phyloP scores from a whole-genome alignment of 2,329 filamentous ascomycete species.

The Didymella glomerata region DNA sequence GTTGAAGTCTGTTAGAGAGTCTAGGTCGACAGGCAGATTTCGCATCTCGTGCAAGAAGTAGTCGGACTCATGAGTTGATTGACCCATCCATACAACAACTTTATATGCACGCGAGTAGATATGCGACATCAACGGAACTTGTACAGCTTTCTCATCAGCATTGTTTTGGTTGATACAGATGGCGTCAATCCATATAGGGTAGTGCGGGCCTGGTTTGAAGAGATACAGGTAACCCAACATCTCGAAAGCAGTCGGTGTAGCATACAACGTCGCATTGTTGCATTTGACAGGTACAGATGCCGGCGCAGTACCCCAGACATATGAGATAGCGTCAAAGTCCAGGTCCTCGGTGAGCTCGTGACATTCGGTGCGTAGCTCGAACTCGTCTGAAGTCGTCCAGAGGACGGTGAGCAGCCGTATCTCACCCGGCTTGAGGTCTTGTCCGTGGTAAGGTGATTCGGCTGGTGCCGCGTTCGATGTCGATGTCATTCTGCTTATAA shows the following conservation, averaged over 20 bases:
- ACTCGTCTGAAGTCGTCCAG: neutral
- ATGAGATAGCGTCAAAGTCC: constrained; percentile 15
- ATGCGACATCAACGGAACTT: constrained; percentile 8
- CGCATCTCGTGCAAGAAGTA: neutral
- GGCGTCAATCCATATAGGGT: constrained; percentile 12
- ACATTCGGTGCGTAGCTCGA: neutral
- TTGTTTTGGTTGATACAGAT: constrained; percentile 13
- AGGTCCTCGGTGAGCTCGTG: neutral
- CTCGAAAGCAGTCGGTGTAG: constrained; percentile 5
- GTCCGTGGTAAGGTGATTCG: neutral
- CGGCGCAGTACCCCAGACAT: constrained; percentile 16
- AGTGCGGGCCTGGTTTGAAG: neutral
- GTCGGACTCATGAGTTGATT: neutral
- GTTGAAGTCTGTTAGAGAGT: no score
- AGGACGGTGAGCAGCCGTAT: constrained; percentile 4
- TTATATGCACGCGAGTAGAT: constrained; percentile 4
- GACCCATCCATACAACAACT: constrained; percentile 10
- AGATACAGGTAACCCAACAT: constrained; percentile 10
- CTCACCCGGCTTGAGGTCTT: neutral
- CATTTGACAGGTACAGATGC: constrained; percentile 2
- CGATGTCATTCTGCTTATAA: neutral
- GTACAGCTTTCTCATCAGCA: constrained; percentile 8
- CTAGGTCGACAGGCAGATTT: neutral
- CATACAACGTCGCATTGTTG: constrained; percentile 1
- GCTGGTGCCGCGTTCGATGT: neutral